phyloP scores from a whole-genome alignment of 2,329 filamentous ascomycete species.

The Rachicladosporium sp. region DNA sequence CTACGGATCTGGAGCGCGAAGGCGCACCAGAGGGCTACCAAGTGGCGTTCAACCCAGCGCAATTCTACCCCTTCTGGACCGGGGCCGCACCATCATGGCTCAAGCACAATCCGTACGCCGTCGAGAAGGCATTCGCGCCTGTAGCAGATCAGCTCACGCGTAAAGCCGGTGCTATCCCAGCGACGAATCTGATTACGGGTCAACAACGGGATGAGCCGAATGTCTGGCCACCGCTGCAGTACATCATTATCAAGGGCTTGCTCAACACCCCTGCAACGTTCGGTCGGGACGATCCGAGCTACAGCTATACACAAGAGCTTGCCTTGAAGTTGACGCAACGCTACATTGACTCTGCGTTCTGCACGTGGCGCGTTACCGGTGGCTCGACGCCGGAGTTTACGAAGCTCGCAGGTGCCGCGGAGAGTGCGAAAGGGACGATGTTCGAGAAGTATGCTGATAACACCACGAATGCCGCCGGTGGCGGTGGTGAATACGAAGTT shows the following conservation, averaged over 20 bases:
- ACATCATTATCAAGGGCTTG: conserved; percentile 51
- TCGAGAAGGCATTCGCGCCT: conserved; percentile 42
- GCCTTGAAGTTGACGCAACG: conserved; percentile 50
- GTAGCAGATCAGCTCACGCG: conserved; percentile 41
- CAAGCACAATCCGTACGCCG: conserved; percentile 46
- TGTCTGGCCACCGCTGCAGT: conserved; percentile 57
- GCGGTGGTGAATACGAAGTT: conserved; percentile 57
- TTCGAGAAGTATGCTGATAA: conserved; percentile 59
- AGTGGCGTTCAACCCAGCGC: conserved; percentile 45
- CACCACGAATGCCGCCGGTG: conserved; percentile 47
- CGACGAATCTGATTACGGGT: conserved; percentile 48
- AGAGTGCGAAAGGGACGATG: conserved; percentile 44
- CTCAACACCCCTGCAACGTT: conserved; percentile 48
- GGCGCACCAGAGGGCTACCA: conserved; percentile 44
- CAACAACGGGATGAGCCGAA: conserved; percentile 62
- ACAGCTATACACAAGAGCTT: conserved; percentile 41
- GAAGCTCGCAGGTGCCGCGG: conserved; percentile 36
- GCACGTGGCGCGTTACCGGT: conserved; percentile 57
- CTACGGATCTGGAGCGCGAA: conserved; percentile 29
- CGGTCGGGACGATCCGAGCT: conserved; percentile 41
- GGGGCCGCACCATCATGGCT: conserved; percentile 48
- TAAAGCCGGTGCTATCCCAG: conserved; percentile 46
- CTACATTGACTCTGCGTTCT: conserved; percentile 56
- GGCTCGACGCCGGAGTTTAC: conserved; percentile 44
- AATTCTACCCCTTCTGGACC: conserved; percentile 59